These are phyloP conservation scores for Boletus coffeatus DNA, from an alignment of 1,284 basidiomycete species.

Conservation along the genomic window DNA sequence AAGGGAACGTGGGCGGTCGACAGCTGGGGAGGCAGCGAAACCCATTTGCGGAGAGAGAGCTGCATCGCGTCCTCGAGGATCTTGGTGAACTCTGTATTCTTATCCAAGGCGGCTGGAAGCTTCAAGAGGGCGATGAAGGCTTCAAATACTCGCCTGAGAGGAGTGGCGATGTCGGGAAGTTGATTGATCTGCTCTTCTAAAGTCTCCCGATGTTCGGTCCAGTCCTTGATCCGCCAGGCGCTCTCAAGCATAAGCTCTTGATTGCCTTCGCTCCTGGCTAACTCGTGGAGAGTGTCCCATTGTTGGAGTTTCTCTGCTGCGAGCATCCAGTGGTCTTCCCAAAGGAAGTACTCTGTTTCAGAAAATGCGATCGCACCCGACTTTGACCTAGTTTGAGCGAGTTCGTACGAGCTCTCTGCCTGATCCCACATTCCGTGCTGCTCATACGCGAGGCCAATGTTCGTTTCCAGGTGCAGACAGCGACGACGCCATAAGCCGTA, in stretches of 20 bases:
- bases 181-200: conserved; percentile 84
- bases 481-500: conserved; percentile 95
- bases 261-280: conserved; percentile 91
- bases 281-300: conserved; percentile 93
- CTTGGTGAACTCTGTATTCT: conserved; percentile 77
- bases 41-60: conserved; percentile 94
- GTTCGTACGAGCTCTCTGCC: conserved; percentile 87
- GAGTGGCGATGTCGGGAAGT: conserved; percentile 85
- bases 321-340: conserved; percentile 99
- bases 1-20: conserved; percentile 93
- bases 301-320: conserved; percentile 96
- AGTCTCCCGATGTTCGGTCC: conserved; percentile 75
- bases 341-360: conserved; percentile 94
- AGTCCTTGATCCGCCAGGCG: conserved; percentile 93
- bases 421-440: conserved; percentile 98
- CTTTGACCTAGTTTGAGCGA: conserved; percentile 85
- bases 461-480: conserved; percentile 86
- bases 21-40: conserved; percentile 79
- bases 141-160: conserved; percentile 92
- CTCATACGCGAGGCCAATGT: conserved; percentile 89
- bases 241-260: conserved; percentile 92
- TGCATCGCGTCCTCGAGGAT: conserved; percentile 97
- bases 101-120: conserved; percentile 57
- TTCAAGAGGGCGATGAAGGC: conserved; percentile 88
- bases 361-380: conserved; percentile 85